phyloP scores from a whole-genome alignment of 1,284 basidiomycete species.

The Leccinum fallax region DNA sequence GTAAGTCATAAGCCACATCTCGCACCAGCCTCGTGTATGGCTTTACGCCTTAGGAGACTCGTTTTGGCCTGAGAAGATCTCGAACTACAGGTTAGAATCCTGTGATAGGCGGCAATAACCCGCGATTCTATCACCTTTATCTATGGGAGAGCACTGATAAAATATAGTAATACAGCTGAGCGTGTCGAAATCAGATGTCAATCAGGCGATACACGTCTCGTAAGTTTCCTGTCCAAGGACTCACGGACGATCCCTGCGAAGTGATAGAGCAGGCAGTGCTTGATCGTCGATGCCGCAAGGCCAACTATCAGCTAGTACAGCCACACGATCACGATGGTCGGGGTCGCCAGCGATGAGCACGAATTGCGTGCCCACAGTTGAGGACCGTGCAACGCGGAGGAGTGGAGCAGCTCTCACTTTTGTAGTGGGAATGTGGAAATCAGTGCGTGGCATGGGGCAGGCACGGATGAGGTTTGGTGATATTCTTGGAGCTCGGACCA shows the following conservation, averaged over 20 bases:
- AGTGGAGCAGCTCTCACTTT: not conserved
- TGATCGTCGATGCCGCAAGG: conserved; percentile 20
- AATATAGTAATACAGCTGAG: conserved; percentile 2
- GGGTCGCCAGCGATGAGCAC: not conserved
- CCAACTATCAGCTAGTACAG: conserved; percentile 1
- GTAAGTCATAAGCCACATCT: conserved; percentile 10
- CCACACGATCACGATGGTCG: not conserved
- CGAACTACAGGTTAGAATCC: conserved; percentile 4
- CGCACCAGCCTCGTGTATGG: conserved; percentile 21
- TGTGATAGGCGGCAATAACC: conserved; percentile 11
- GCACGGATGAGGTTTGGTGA: conserved; percentile 11
- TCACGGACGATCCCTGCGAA: conserved; percentile 15
- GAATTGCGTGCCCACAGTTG: not conserved
- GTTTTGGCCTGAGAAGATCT: conserved; percentile 4
- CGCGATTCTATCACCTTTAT: conserved; percentile 24
- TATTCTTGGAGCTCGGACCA: not conserved
- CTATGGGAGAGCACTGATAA: conserved; percentile 17
- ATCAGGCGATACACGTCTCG: conserved; percentile 9
- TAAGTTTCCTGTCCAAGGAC: conserved; percentile 8
- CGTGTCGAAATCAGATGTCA: not conserved
- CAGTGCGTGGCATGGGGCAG: conserved; percentile 14
- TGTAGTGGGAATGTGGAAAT: not conserved
- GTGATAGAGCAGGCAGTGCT: conserved; percentile 5
- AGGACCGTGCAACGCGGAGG: not conserved
- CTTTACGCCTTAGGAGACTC: conserved; percentile 7